phyloP scores from a whole-genome alignment of 768 basidiomycete species.

The Russula brevipes region DNA sequence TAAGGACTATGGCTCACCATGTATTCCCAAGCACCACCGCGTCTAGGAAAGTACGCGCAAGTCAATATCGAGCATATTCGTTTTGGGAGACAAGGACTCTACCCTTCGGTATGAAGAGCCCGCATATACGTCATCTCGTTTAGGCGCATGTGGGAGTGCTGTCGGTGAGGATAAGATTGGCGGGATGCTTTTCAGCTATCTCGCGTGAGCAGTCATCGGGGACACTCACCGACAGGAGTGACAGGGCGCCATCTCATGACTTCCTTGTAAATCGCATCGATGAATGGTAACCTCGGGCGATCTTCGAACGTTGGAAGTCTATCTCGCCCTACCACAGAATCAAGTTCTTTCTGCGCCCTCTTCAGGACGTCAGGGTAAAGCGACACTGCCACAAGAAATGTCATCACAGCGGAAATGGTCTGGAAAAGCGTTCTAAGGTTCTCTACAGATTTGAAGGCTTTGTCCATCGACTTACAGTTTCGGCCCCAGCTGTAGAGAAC shows the following conservation, averaged over 20 bases:
- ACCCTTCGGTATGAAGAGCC: slow-evolving; percentile 17
- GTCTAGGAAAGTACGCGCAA: neutral
- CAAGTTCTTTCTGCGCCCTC: slow-evolving; percentile 3
- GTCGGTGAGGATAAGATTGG: neutral
- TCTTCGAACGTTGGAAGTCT: slow-evolving; percentile 16
- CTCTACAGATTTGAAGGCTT: neutral
- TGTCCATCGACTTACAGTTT: neutral
- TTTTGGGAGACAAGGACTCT: neutral
- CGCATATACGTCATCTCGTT: slow-evolving; percentile 5
- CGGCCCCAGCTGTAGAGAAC: neutral
- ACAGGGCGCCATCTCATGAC: neutral
- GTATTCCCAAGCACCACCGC: neutral
- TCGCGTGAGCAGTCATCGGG: neutral
- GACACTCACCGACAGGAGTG: neutral
- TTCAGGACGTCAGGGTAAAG: slow-evolving; percentile 3
- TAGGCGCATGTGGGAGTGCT: neutral
- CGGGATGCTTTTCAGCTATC: neutral
- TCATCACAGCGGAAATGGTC: neutral
- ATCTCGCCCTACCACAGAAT: slow-evolving; percentile 5
- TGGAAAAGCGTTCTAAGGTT: neutral
- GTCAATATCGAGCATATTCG: neutral
- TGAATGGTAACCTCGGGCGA: neutral
- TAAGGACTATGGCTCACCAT: neutral
- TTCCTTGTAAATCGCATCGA: neutral
- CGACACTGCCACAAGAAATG: neutral